A percentile compares a stretch with the other conserved stretches of the same genome.
Conservation (phyloP, 805 yeast genomes). For the Yueomyces sp. region DNA sequence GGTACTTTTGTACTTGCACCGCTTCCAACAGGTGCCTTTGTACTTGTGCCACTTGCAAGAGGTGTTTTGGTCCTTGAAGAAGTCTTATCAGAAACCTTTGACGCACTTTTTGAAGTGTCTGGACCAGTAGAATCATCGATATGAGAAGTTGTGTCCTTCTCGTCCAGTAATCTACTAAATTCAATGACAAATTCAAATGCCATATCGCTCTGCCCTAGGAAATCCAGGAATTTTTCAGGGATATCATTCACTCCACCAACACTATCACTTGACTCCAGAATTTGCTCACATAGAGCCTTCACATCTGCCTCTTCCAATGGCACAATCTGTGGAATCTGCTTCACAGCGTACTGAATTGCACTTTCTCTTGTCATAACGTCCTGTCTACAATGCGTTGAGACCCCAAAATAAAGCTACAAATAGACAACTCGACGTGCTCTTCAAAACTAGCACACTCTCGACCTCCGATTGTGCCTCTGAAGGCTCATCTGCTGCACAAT, state of each 20-base stretch:
- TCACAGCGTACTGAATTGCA: conserved; percentile 18
- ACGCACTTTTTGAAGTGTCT: not conserved
- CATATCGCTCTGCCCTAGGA: conserved; percentile 21
- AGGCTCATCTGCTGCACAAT: no score
- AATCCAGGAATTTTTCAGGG: conserved; percentile 19
- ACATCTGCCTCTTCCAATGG: conserved; percentile 21
- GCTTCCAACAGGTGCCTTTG: not conserved
- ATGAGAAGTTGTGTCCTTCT: not conserved
- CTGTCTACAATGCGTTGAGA: no score
- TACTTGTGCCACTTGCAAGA: not conserved
- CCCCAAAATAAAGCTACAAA: no score
- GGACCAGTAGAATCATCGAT: not conserved
- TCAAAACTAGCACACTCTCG: no score
- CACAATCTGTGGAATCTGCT: conserved; percentile 18
- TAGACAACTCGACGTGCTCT: no score
- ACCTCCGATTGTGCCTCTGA: no score
- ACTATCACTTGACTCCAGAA: conserved; percentile 7
- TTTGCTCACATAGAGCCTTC: conserved; percentile 15
- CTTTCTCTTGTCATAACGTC: conserved; percentile 14
- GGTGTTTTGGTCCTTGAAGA: not conserved
- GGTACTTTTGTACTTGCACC: not conserved
- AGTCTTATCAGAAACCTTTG: not conserved
- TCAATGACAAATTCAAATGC: conserved; percentile 20
- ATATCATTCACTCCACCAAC: conserved; percentile 2
- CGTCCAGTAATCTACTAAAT: conserved; percentile 14